phyloP scores from a whole-genome alignment of 768 basidiomycete species.

The Pulveroboletus frians region DNA sequence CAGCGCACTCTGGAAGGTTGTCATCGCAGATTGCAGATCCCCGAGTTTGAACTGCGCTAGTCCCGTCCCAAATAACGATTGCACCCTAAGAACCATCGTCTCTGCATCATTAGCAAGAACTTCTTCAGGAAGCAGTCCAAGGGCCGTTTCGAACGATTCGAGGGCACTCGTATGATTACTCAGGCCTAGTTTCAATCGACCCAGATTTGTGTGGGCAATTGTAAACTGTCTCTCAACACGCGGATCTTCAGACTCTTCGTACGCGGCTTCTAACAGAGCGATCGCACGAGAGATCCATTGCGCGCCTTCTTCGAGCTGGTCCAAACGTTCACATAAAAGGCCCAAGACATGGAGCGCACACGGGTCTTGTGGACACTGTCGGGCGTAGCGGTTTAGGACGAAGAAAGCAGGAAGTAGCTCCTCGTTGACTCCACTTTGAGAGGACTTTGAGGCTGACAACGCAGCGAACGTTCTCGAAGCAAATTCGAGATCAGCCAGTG shows the following conservation, averaged over 20 bases:
- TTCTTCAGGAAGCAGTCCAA: constrained; percentile 62
- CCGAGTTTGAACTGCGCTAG: constrained; percentile 64
- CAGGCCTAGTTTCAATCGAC: constrained; percentile 63
- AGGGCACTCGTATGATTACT: constrained; percentile 55
- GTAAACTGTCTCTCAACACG: constrained; percentile 73
- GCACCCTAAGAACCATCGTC: constrained; percentile 45
- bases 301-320: constrained; percentile 58
- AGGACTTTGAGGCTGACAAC: constrained; percentile 22
- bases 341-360: constrained; percentile 79
- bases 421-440: constrained; percentile 31
- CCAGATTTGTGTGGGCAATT: constrained; percentile 78
- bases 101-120: constrained; percentile 30
- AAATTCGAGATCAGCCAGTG: constrained; percentile 76
- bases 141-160: constrained; percentile 65
- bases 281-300: constrained; percentile 59
- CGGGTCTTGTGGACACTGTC: constrained; percentile 61
- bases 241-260: constrained; percentile 83
- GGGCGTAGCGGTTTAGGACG: constrained; percentile 70
- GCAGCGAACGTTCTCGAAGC: constrained; percentile 54
- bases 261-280: constrained; percentile 71
- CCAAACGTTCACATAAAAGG: constrained; percentile 80
- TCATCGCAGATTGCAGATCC: constrained; percentile 58
- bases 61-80: constrained; percentile 67
- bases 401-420: constrained; percentile 74
- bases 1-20: constrained; percentile 62